These are phyloP conservation scores for Ophioceras dolichostomum DNA, from an alignment of 2,329 filamentous ascomycete genomes.

Conservation along the genomic window DNA sequence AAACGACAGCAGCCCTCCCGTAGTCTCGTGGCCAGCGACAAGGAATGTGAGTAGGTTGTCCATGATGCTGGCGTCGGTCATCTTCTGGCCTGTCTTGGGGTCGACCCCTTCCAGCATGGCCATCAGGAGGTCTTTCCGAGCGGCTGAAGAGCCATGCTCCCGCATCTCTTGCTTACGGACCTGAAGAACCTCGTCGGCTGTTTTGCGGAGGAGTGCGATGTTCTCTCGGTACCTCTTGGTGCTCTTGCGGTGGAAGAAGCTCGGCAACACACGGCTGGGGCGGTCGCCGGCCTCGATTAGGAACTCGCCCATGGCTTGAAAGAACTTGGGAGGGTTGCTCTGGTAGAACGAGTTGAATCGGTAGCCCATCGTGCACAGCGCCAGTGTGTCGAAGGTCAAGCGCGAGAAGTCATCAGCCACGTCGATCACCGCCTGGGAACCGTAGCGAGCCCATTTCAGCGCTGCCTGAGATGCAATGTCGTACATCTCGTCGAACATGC, in stretches of 20 bases:
- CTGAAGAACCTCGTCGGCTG: slow-evolving; percentile 47
- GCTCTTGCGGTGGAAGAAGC: slow-evolving; percentile 34
- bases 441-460: slow-evolving; percentile 57
- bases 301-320: slow-evolving; percentile 54
- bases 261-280: slow-evolving; percentile 23
- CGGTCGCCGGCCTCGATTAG: slow-evolving; percentile 43
- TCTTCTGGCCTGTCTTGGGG: slow-evolving; percentile 51
- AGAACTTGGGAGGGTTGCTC: slow-evolving; percentile 54
- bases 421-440: slow-evolving; percentile 41
- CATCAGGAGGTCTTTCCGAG: slow-evolving; percentile 54
- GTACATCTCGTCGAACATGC: slow-evolving; percentile 59
- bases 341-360: slow-evolving; percentile 52
- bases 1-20: slow-evolving; percentile 54
- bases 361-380: slow-evolving; percentile 43
- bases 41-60: slow-evolving; percentile 65
- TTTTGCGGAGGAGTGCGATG: slow-evolving; percentile 40
- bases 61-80: slow-evolving; percentile 50
- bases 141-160: too few species aligned
- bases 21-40: slow-evolving; percentile 61
- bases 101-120: slow-evolving; percentile 60
- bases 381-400: slow-evolving; percentile 49
- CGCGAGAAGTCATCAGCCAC: slow-evolving; percentile 53
- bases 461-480: slow-evolving; percentile 54
- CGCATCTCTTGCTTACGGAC: slow-evolving; percentile 41
- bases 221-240: slow-evolving; percentile 40